Evolutionary conservation across 495 filamentous ascomycete genomes (phyloP), one percentile per base, ranked within the genome.

Genomic region (Bacidia gigantensis): DNA sequence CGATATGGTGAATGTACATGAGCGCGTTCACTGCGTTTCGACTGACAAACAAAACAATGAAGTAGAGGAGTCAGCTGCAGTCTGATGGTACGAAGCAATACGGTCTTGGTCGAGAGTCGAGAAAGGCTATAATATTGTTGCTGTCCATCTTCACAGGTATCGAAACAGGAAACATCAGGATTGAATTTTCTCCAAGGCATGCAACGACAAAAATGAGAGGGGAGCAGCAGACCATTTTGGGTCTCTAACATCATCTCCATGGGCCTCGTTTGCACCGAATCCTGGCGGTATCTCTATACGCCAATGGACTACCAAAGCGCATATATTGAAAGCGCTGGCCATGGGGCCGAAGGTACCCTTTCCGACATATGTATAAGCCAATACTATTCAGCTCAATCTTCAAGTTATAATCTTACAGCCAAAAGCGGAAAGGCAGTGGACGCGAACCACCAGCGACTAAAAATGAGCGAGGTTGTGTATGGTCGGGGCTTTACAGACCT

Each of bases 371-470:
- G 26, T 47, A 38, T 22, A 45, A 11, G 14, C 1, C n/a, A n/a
- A n/a, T n/a, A n/a, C n/a, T n/a, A 24, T 10, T 18, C 18, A 51
- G 10, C 14, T 5, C 29, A 1, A 0, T 20, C n/a, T 21, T 2
- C 3, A 11, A 12, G 11, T 25, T 23, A 41, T 12, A 39, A 12
- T 40, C 67, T 42, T 63, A 69, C 69, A 24, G 87, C 86, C 25
- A 88, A 70, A 58, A 93, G 74, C 25, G 88, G 88, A 56, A 87
- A 86, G 10, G 79, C 84, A 0, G 86, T 86, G 20, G 81, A 84
- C 9, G 85, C 84, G 57, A 90, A 82, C 87, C 88, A 95, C 87
- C 87, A 95, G 39, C 81, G 80, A 52, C 81, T 77, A 11, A 26
- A 17, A n/a, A 23, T 58, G 29, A 58, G 58, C 63, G 46, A 52